Evolutionary conservation across 2,329 filamentous ascomycete genomes (phyloP), one percentile per base, ranked within the genome.

Genomic region (Rosellinia necatrix): DNA sequence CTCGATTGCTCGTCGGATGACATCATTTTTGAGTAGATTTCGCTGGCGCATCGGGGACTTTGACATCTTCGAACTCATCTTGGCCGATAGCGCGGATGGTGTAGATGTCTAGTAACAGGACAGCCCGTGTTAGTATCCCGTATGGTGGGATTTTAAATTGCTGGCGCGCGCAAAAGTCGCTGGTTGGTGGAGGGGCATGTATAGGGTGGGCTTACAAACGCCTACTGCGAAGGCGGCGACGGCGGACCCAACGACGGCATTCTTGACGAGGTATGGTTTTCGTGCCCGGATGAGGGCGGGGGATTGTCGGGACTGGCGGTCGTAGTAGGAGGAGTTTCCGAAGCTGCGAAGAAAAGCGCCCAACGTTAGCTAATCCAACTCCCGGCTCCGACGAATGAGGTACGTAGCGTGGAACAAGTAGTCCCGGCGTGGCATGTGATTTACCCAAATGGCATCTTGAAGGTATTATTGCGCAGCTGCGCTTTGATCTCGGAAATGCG

Each of bases 11-110:
- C 8, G 17, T 7, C 9, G 12, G 15, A 6, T 27, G 4, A 30
- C 3, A 44, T 56, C 38, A 58, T 44, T 40, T 56, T 17, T 50
- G 37, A 19, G 51, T 25, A 12, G 53, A 37, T 32, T 56, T 40
- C 10, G 12, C 38, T 43, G 90, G 88, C 49, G 82, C 79, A 71
- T 91, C 89, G 24, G 94, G 94, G 32, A 97, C 88, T 71, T 91
- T 87, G 66, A 97, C 92, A 71, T 99, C 94, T 55, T 92, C 90
- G 77, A 99, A 99, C 64, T 97, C 91, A 74, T 97, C 94, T 75
- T 97, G 94, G 38, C 93, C 91, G 70, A 99, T 90, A 51, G 91
- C 91, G 64, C 81, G 84, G 71, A 99, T 88, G 3, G 83, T 85
- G 69, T 85, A 85, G 64, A 75, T 76, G 67, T 85, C 83, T 85